Evolutionary conservation across 2,329 filamentous ascomycete genomes (phyloP), one percentile per base, ranked within the genome.

Genomic region (Mycosphaerella arachidis): DNA sequence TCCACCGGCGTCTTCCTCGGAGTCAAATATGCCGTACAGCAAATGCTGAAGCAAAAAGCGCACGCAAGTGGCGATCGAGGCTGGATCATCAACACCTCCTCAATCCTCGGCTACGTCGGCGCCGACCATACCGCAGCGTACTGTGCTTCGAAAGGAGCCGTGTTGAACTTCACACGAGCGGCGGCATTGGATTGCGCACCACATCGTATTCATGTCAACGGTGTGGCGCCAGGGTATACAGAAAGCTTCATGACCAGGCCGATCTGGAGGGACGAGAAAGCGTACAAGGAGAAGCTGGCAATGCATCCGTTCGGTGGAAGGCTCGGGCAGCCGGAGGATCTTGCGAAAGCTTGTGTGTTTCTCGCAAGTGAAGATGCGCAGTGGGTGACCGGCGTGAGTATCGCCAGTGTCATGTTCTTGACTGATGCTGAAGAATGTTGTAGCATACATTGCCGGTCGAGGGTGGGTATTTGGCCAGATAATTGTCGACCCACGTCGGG

Each of bases 31-130:
- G 78, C 77, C 1, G 69, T 74, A 1, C 57, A 60, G 0, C 81
- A 83, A 61, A 83, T 85, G 79, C 69, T 82, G 10, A 70, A 72
- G 6, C 83, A 85, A 61, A 71, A 76, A 0, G 74, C 72, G 0
- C 68, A 73, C 4, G 59, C 63, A 1, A 68, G 63, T 2, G 77
- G 79, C 16, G 75, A 80, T 50, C 63, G 78, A 27, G 81, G 80
- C 1, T 81, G 79, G 76, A 79, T 82, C 53, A 74, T 82, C 46
- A 82, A 82, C 55, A 76, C 78, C 0, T 74, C 79, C 0, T 79
- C 76, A 1, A 75, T 80, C 13, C 70, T 74, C 37, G 80, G 78
- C 0, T 59, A 78, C 0, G 72, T 80, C 0, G 79, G 64, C 0
- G 79, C 80, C 50, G 73, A 76, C 46, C 72, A 73, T 27, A 61